Base-by-base conservation (phyloP, 352 stramenopile species). In the Phytophthora sp. region DNA sequence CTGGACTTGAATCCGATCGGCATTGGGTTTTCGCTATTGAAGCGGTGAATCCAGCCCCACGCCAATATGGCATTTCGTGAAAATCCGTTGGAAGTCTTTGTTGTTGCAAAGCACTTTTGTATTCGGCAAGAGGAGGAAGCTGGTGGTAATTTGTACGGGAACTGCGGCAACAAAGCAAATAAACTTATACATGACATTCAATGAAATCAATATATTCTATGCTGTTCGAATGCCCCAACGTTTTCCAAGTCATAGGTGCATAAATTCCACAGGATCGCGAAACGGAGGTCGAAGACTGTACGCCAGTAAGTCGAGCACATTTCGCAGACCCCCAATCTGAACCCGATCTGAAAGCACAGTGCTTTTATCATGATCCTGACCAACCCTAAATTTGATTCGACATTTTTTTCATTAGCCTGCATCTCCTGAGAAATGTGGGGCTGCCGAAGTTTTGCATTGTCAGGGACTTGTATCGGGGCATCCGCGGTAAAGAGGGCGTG, bases 271-370 rank as follows among this genome's bases (percentile, higher is more conserved):
- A 15, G 61, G 44, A 29, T 44, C 44, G 36, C 52, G 42, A 33
- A 63, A 46, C 9, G 61, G 61, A 18, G 52, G 51, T 16, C 23
- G 30, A 3, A 69, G 27, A 4, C 44, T 69, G 27, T 69, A 69
- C 0, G 13, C 13, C 12, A 18, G 50, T 3, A 61, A 49, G 8
- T 38, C 39, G 1, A 67, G 39, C 0, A 29, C 13, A 2, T 45
- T 8, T 4, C 41, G 42, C 2, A 61, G 13, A 8, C 61, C 59
- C 2, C 42, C 44, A 42, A 50, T 11, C 13, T 49, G 51, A 27
- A 49, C 24, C 27, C 39, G 23, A 0, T 8, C 23, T 26, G 18
- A 20, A 35, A 58, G 26, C n/a, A 44, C 26, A 0, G 20, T n/a
- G 33, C 53, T 27, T 35, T 60, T 5, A 60, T 8, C 20, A 21